Conservation (phyloP, 495 filamentous ascomycete species). For the Daldinia loculata region DNA sequence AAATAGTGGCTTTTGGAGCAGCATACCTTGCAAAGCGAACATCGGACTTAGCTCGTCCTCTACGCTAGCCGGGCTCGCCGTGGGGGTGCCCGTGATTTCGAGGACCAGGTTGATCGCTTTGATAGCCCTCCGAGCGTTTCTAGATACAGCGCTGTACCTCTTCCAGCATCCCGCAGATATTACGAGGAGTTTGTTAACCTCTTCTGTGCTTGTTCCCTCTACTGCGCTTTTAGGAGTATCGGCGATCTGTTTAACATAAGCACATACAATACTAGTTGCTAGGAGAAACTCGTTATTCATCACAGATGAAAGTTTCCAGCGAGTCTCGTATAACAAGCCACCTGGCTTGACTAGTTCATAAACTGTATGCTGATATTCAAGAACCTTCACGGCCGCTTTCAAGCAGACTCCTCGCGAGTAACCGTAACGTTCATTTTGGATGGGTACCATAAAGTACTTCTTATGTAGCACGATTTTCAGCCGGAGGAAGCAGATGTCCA, state of each 20-base stretch:
- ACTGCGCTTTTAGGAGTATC: constrained; percentile 12
- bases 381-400: constrained; percentile 45
- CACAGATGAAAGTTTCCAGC: constrained; percentile 48
- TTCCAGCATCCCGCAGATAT: constrained; percentile 34
- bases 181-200: constrained; percentile 29
- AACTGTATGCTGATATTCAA: constrained; percentile 49
- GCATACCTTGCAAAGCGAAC: constrained; percentile 36
- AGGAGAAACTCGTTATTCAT: constrained; percentile 51
- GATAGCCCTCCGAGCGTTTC: constrained; percentile 34
- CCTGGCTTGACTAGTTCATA: constrained; percentile 47
- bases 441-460: constrained; percentile 44
- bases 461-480: constrained; percentile 46
- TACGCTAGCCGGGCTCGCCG: constrained; percentile 4
- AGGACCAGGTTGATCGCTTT: constrained; percentile 33
- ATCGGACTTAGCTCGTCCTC: constrained; percentile 25
- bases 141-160: constrained; percentile 30
- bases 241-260: constrained; percentile 42
- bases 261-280: constrained; percentile 51
- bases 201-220: constrained; percentile 15
- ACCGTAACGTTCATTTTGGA: constrained; percentile 34
- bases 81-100: constrained; percentile 11
- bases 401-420: constrained; percentile 46
- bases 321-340: constrained; percentile 44
- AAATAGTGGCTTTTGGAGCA: not conserved
- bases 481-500: constrained; percentile 44